Percentiles rank a stretch among this genome's conserved stretches.
Evolutionary conservation across 176 grass and related monocot species (phyloP).

Genomic region (Musa acuminata): DNA sequence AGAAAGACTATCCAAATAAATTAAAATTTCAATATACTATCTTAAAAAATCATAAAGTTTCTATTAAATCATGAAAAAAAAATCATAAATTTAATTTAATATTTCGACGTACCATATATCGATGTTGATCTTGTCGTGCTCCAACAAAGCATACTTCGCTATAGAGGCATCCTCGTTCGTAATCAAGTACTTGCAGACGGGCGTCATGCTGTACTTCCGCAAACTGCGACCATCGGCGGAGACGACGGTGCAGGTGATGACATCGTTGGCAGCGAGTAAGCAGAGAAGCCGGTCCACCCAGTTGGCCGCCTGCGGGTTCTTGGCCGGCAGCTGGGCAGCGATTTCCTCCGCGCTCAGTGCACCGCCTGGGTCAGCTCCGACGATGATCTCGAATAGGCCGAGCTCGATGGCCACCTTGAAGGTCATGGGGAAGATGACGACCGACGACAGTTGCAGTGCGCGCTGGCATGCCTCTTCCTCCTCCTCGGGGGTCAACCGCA

Average conservation of each 20-base stretch:
- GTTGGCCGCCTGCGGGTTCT: not conserved
- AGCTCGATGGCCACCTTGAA: not conserved
- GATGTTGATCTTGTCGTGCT: too few relatives aligned
- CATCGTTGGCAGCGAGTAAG: not conserved
- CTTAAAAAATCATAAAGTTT: too few relatives aligned
- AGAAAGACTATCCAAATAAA: too few relatives aligned
- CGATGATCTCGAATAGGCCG: not conserved
- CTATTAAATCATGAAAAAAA: too few relatives aligned
- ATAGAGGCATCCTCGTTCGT: not conserved
- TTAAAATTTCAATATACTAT: too few relatives aligned
- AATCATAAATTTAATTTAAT: not conserved
- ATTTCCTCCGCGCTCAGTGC: not conserved
- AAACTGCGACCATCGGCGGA: too few relatives aligned
- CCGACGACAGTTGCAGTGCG: not conserved
- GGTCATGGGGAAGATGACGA: not conserved
- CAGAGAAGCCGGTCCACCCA: not conserved
- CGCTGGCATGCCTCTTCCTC: not conserved
- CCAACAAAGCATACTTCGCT: too few relatives aligned
- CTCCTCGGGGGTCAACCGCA: not conserved
- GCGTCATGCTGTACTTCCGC: not conserved
- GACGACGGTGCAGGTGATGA: not conserved
- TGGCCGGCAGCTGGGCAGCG: not conserved
- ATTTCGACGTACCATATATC: not conserved
- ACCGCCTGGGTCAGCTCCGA: not conserved
- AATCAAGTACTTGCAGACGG: not conserved